Conservation (phyloP, 2,329 filamentous ascomycete genomes). For the Colletotrichum simmondsii region DNA sequence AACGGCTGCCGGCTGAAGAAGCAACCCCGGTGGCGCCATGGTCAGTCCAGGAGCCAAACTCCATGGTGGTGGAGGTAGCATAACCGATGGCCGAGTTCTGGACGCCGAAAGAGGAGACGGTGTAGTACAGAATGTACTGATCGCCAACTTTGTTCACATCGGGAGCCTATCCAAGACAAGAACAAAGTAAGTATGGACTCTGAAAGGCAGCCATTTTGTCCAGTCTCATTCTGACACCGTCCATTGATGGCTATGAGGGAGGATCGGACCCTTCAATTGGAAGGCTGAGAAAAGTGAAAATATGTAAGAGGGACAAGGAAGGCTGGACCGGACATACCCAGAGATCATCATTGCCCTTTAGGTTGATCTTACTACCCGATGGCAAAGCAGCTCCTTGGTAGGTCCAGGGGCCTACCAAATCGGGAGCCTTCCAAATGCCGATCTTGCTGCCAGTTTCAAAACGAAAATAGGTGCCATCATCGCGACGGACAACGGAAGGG, state of each 20-base stretch:
- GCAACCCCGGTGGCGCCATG: slow-evolving; percentile 64
- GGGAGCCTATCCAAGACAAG: slow-evolving; percentile 61
- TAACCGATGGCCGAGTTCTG: slow-evolving; percentile 72
- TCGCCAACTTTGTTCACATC: slow-evolving; percentile 68
- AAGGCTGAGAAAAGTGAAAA: neutral
- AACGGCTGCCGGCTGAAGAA: slow-evolving; percentile 52
- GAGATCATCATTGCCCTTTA: slow-evolving; percentile 52
- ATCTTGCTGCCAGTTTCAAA: slow-evolving; percentile 55
- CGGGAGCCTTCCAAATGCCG: slow-evolving; percentile 50
- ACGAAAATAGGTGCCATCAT: slow-evolving; percentile 54
- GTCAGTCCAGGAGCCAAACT: slow-evolving; percentile 69
- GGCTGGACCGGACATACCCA: slow-evolving; percentile 47
- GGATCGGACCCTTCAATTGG: too few relatives aligned
- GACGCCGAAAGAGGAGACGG: slow-evolving; percentile 70
- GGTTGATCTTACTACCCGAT: slow-evolving; percentile 50
- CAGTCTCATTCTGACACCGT: neutral
- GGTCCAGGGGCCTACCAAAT: slow-evolving; percentile 54
- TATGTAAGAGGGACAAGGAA: too few relatives aligned
- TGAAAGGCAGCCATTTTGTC: neutral
- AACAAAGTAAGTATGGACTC: neutral
- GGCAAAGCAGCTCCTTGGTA: slow-evolving; percentile 53
- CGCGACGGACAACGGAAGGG: slow-evolving; percentile 49
- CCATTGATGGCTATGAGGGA: too few relatives aligned
- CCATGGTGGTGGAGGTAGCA: slow-evolving; percentile 56
- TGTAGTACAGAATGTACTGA: slow-evolving; percentile 75